A percentile compares a stretch with the other conserved stretches of the same genome.
These are phyloP conservation scores for Podaxis sp. DNA, from an alignment of 768 basidiomycete genomes.

Conservation along the genomic window DNA sequence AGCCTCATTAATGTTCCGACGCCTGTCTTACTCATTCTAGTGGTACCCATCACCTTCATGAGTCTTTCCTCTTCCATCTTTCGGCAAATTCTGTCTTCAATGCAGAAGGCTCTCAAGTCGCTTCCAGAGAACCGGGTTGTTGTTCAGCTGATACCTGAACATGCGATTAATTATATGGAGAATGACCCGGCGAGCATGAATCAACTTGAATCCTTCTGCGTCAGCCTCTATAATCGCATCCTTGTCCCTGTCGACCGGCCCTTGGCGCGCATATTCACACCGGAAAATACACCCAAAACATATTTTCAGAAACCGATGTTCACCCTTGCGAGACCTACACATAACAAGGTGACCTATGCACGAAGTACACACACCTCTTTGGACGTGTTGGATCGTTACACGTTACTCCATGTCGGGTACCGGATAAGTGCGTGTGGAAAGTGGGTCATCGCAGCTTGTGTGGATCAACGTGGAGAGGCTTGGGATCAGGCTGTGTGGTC, in stretches of 20 bases:
- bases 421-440: conserved; percentile 58
- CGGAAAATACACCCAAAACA: conserved; percentile 21
- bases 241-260: conserved; percentile 54
- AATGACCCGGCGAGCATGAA: conserved; percentile 36
- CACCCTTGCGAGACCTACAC: conserved; percentile 49
- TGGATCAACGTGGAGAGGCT: conserved; percentile 77
- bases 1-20: conserved; percentile 32
- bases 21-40: conserved; percentile 63
- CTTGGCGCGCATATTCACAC: conserved; percentile 47
- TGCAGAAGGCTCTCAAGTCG: conserved; percentile 51
- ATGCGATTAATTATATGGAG: conserved; percentile 44
- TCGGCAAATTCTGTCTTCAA: conserved; percentile 62
- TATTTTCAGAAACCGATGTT: conserved; percentile 62
- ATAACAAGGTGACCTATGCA: conserved; percentile 32
- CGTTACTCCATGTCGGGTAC: conserved; percentile 77
- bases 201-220: conserved; percentile 47
- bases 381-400: conserved; percentile 41
- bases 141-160: conserved; percentile 73
- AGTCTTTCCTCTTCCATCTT: conserved; percentile 61
- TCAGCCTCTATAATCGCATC: conserved; percentile 70
- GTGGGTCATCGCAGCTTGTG: conserved; percentile 72
- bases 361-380: conserved; percentile 32
- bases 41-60: conserved; percentile 56
- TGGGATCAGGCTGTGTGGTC: conserved; percentile 68
- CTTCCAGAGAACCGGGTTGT: conserved; percentile 48